Percentiles rank a stretch among this genome's conserved stretches.
These are phyloP conservation scores for Starmerella asiatica DNA, from an alignment of 805 yeast species.

Conservation along the genomic window DNA sequence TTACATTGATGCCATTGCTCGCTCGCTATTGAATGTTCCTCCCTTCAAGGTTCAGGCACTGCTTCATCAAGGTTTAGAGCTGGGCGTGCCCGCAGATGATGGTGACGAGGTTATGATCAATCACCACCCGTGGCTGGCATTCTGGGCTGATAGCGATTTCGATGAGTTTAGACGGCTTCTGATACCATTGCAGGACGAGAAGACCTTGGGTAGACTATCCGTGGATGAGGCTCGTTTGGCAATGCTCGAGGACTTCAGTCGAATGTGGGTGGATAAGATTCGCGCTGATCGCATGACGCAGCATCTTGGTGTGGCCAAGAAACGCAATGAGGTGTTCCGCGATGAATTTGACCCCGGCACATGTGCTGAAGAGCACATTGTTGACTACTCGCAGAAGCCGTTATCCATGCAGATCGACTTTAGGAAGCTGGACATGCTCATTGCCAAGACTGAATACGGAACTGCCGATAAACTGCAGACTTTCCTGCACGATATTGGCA, in stretches of 20 bases:
- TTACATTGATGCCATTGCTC: slow-evolving; percentile 3
- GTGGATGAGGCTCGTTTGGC: slow-evolving; percentile 27
- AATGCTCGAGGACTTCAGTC: slow-evolving; percentile 38
- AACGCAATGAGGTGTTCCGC: slow-evolving; percentile 25
- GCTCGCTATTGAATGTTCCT: slow-evolving; percentile 3
- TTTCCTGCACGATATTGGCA: slow-evolving; percentile 62
- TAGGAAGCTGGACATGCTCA: slow-evolving; percentile 35
- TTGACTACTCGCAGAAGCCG: slow-evolving; percentile 37
- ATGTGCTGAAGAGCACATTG: slow-evolving; percentile 33
- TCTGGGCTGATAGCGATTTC: slow-evolving; percentile 16
- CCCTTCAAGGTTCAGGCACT: slow-evolving; percentile 4
- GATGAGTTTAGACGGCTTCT: slow-evolving; percentile 12
- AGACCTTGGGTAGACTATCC: slow-evolving; percentile 13
- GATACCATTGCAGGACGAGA: slow-evolving; percentile 6
- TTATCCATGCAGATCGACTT: slow-evolving; percentile 41
- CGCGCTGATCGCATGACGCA: slow-evolving; percentile 26
- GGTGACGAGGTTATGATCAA: slow-evolving; percentile 2
- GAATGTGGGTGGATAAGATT: slow-evolving; percentile 61
- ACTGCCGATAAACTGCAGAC: slow-evolving; percentile 37
- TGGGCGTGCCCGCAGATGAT: slow-evolving; percentile 11
- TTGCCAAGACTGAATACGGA: slow-evolving; percentile 42
- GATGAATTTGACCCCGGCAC: slow-evolving; percentile 29
- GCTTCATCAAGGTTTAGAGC: slow-evolving; percentile 11
- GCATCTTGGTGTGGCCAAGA: slow-evolving; percentile 29
- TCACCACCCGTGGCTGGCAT: slow-evolving; percentile 18